A percentile compares a stretch with the other conserved stretches of the same genome.
These are phyloP conservation scores for Thielaviopsis punctulata DNA, from an alignment of 2,329 filamentous ascomycete genomes.

Conservation along the genomic window DNA sequence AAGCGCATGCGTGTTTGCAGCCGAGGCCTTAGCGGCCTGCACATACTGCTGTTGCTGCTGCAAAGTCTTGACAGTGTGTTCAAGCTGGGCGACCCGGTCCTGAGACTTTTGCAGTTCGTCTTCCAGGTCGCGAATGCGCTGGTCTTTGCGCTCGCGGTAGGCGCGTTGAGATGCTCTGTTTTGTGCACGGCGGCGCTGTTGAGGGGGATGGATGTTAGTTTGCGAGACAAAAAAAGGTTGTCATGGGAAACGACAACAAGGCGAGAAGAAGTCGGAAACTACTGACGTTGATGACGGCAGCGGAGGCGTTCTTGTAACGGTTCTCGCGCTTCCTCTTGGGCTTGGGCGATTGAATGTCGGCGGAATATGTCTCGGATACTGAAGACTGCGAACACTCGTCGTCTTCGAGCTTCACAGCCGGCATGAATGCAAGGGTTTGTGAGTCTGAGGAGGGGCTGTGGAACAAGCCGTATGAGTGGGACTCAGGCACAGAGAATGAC, in stretches of 20 bases:
- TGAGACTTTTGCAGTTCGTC: conserved; percentile 10
- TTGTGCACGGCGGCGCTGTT: conserved; percentile 18
- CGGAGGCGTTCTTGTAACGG: conserved; percentile 34
- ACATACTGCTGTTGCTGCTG: neutral
- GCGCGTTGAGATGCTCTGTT: conserved; percentile 20
- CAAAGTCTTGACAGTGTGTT: neutral
- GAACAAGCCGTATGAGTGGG: neutral
- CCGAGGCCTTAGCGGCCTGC: neutral
- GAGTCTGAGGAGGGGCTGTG: neutral
- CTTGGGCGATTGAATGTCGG: conserved; percentile 14
- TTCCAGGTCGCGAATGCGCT: conserved; percentile 13
- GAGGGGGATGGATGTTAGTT: conserved; percentile 5
- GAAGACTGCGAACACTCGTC: neutral
- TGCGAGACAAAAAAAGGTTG: neutral
- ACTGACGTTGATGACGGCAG: conserved; percentile 31
- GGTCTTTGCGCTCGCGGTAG: conserved; percentile 19
- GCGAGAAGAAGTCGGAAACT: neutral
- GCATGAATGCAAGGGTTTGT: neutral
- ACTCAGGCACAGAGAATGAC: neutral
- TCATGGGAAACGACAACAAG: neutral
- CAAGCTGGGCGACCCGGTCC: conserved; percentile 19
- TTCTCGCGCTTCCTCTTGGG: conserved; percentile 33
- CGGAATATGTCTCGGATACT: conserved; percentile 16
- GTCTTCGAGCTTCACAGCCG: conserved; percentile 10
- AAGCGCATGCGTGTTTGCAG: neutral